Percentiles rank a stretch among this genome's conserved stretches.
Evolutionary conservation across 2,329 filamentous ascomycete species (phyloP).

Genomic region (Diaporthe sp.): DNA sequence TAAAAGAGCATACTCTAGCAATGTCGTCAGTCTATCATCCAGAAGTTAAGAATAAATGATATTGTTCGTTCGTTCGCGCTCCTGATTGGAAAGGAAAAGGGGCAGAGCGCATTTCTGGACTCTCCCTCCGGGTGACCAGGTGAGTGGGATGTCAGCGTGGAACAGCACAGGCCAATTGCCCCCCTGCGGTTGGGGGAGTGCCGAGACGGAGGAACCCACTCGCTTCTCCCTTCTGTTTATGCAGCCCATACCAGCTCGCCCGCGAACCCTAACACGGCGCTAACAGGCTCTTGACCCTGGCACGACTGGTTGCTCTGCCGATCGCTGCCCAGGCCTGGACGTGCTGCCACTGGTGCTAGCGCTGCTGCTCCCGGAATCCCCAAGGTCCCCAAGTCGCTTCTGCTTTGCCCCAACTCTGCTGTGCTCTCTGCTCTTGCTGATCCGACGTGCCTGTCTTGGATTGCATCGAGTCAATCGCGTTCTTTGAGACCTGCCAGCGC

Average conservation of each 20-base stretch:
- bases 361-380: slow-evolving; percentile 19
- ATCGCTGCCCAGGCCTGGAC: slow-evolving; percentile 15
- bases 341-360: slow-evolving; percentile 1
- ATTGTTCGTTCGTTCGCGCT: background rate
- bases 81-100: slow-evolving; percentile 27
- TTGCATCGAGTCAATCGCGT: slow-evolving; percentile 32
- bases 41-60: background rate
- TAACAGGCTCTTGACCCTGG: slow-evolving; percentile 13
- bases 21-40: background rate
- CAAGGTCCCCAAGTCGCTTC: slow-evolving; percentile 19
- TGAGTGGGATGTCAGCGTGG: slow-evolving; percentile 14
- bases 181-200: slow-evolving; percentile 29
- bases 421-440: background rate
- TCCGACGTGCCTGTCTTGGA: slow-evolving; percentile 14
- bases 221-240: slow-evolving; percentile 14
- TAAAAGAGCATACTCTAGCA: background rate
- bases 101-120: slow-evolving; percentile 2
- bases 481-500: slow-evolving; percentile 31
- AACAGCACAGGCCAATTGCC: slow-evolving; percentile 31
- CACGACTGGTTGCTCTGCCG: slow-evolving; percentile 8
- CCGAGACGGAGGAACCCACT: slow-evolving; percentile 28
- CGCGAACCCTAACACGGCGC: background rate
- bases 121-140: background rate
- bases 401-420: slow-evolving; percentile 20
- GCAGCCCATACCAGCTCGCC: slow-evolving; percentile 15